These are phyloP conservation scores for Ophiocordyceps sinensis DNA, from an alignment of 2,329 filamentous ascomycete genomes.

Conservation along the genomic window DNA sequence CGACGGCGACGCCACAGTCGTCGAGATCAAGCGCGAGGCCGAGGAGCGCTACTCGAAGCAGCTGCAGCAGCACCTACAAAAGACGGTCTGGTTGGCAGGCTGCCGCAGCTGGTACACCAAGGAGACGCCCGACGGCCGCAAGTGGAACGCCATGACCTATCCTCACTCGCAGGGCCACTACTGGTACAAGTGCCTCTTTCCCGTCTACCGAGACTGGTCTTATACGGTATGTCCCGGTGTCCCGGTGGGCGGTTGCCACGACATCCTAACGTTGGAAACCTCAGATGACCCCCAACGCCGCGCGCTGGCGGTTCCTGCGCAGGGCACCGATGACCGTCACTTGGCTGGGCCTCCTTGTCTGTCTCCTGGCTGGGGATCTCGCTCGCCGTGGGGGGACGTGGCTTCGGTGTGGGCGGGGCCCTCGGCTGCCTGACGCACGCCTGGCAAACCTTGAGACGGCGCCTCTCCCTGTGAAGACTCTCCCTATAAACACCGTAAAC, in stretches of 20 bases:
- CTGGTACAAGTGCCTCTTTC: conserved; percentile 23
- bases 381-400: neutral
- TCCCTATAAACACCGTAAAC: neutral
- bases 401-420: neutral
- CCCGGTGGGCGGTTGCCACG: neutral
- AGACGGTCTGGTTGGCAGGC: conserved; percentile 19
- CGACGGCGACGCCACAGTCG: conserved; percentile 14
- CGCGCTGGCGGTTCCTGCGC: neutral
- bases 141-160: conserved; percentile 21
- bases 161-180: conserved; percentile 19
- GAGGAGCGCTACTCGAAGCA: conserved; percentile 17
- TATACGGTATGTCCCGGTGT: conserved; percentile 15
- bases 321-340: neutral
- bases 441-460: neutral
- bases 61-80: conserved; percentile 16
- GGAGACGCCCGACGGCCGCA: conserved; percentile 8
- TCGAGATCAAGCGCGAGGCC: conserved; percentile 18
- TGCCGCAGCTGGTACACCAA: conserved; percentile 24
- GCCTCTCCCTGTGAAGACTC: neutral
- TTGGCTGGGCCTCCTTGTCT: conserved; percentile 2
- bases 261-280: neutral
- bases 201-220: conserved; percentile 16
- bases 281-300: neutral
- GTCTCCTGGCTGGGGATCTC: neutral
- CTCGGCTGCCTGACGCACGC: neutral